Percentiles rank a stretch among this genome's conserved stretches.
Conservation (phyloP, 2,329 filamentous ascomycete genomes). For the Xylariaceae sp. region DNA sequence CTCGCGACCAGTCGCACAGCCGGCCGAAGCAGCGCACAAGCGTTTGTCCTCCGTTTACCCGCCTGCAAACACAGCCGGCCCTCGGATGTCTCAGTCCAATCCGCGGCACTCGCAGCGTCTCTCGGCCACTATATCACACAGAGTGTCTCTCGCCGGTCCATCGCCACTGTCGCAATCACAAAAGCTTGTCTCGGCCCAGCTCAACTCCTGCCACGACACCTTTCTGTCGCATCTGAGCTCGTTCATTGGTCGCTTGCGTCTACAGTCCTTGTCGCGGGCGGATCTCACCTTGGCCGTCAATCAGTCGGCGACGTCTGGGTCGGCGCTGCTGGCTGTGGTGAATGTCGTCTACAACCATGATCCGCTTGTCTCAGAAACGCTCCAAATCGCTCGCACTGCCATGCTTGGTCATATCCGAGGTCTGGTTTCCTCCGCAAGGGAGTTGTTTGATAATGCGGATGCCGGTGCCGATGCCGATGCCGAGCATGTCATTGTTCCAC, state of each 20-base stretch:
- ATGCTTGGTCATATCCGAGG: conserved; percentile 78
- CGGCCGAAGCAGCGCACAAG: conserved; percentile 31
- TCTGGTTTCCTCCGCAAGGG: conserved; percentile 71
- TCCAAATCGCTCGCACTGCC: conserved; percentile 61
- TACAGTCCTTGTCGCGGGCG: conserved; percentile 83
- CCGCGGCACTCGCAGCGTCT: conserved; percentile 35
- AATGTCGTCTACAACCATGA: conserved; percentile 78
- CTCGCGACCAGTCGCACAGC: conserved; percentile 30
- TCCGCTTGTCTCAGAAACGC: conserved; percentile 54
- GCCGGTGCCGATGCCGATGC: conserved; percentile 59
- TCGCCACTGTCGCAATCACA: conserved; percentile 55
- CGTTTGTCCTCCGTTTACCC: conserved; percentile 40
- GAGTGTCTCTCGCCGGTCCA: conserved; percentile 67
- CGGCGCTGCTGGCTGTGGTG: conserved; percentile 69
- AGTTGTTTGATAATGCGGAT: conserved; percentile 65
- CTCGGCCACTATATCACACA: conserved; percentile 57
- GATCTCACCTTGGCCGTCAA: conserved; percentile 78
- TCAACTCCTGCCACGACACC: conserved; percentile 73
- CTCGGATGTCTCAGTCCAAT: conserved; percentile 31
- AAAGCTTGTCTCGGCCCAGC: conserved; percentile 74
- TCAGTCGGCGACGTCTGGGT: conserved; percentile 75
- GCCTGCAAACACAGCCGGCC: conserved; percentile 20
- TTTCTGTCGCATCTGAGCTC: conserved; percentile 88
- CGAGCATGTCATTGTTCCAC: conserved; percentile 72
- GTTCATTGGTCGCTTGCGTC: conserved; percentile 81